Evolutionary conservation across 2,329 filamentous ascomycete species (phyloP), one percentile per base, ranked within the genome.

Genomic region (Penicillium sp.): DNA sequence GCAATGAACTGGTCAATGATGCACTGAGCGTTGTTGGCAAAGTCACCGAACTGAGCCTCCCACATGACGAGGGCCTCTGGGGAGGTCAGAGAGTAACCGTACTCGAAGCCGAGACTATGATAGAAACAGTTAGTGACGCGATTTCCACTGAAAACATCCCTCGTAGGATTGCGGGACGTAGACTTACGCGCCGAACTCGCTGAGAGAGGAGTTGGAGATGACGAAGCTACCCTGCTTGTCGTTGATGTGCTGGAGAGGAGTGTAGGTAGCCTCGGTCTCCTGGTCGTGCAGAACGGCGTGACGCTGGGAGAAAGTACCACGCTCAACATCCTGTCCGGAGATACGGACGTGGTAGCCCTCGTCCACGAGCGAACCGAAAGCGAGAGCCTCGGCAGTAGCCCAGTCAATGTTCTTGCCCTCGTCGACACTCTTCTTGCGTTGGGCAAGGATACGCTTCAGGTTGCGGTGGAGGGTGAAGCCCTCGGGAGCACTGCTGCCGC

Each of bases 21-120:
- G 77, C 92, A 96, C 81, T 99, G 95, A 45, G 95, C 94, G 74
- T 97, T 99, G 86, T 99, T 99, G 84, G 95, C 95, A 73, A 99
- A 99, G 80, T 99, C 95, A 84, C 95, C 95, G 73, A 99, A 99
- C 79, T 99, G 95, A 39, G 95, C 95, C 82, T 99, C 95, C 95
- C 95, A 99, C 88, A 99, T 96, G 70, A 99, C 94, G 28, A 99
- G 87, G 39, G 95, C 94, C 75, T 97, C 96, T 59, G 95, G 95
- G 34, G 95, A 98, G 31, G 93, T 96, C 62, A 99, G 82, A 3
- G 95, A 99, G 83, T 99, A 99, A 62, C 95, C 95, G 73, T 99
- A 99, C 80, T 99, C 95, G 76, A 99, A 99, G 55, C 95, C 95
- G 63, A 99, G 90, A 62, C 51, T 53, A 31, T 22, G 90, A 71